Percentiles rank a stretch among this genome's conserved stretches.
Conservation (phyloP, 495 filamentous ascomycete species). For the Talaromyces borbonicus region DNA sequence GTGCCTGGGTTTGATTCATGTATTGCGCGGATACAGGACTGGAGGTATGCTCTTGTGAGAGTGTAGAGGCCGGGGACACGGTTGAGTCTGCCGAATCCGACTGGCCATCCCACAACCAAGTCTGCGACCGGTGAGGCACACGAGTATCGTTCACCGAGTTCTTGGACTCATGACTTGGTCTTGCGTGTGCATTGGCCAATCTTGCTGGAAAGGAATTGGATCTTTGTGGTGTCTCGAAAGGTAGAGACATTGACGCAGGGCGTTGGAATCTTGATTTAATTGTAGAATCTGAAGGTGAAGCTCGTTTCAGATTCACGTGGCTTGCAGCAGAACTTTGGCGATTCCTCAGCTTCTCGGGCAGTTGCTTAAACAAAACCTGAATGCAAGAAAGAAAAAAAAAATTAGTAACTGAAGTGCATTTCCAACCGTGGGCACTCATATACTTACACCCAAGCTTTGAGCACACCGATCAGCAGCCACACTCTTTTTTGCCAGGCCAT, state of each 20-base stretch:
- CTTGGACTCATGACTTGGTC: constrained; percentile 14
- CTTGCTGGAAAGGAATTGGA: constrained; percentile 40
- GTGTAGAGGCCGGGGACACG: not conserved
- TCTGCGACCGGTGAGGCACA: constrained; percentile 2
- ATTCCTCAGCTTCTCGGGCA: constrained; percentile 60
- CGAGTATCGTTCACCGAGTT: constrained; percentile 22
- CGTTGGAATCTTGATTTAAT: constrained; percentile 6
- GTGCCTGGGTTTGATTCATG: constrained; percentile 20
- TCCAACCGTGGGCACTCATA: not conserved
- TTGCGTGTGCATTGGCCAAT: constrained; percentile 16
- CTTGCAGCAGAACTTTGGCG: constrained; percentile 33
- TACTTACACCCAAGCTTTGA: constrained; percentile 58
- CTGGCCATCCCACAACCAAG: not conserved
- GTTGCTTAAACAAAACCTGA: constrained; percentile 66
- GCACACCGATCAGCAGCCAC: constrained; percentile 83
- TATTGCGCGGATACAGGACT: constrained; percentile 11
- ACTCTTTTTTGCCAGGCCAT: constrained; percentile 67
- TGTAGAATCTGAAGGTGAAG: constrained; percentile 19
- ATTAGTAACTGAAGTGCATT: not conserved
- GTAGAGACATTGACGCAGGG: constrained; percentile 20
- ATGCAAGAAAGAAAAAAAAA: too few species aligned
- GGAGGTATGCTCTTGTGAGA: not conserved
- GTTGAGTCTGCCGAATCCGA: not conserved
- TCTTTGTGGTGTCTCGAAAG: constrained; percentile 25
- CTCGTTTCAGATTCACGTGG: constrained; percentile 31